Percentiles rank a stretch among this genome's conserved stretches.
phyloP scores from a whole-genome alignment of 1,284 basidiomycete species.

The Cutaneotrichosporon mucoides region DNA sequence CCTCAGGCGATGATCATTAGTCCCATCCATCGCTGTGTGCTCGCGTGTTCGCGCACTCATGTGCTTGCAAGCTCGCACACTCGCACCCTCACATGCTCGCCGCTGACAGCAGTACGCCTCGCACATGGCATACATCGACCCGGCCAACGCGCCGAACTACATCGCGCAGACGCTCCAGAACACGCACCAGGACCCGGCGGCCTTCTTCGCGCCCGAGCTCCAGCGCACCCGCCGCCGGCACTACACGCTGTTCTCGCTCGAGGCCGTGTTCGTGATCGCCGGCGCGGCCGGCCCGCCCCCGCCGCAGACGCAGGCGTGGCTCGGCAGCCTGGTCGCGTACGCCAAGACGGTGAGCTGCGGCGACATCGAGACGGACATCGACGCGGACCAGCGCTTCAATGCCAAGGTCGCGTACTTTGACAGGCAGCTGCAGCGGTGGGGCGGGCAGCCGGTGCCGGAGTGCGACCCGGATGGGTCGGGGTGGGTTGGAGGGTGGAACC shows the following conservation, averaged over 20 bases:
- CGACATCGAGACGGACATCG: slow-evolving; percentile 25
- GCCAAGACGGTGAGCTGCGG: slow-evolving; percentile 20
- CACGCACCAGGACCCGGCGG: slow-evolving; percentile 7
- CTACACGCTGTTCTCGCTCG: slow-evolving; percentile 33
- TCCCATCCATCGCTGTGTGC: too few relatives aligned
- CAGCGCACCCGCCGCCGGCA: slow-evolving; percentile 31
- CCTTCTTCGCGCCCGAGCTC: slow-evolving; percentile 24
- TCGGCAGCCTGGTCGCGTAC: slow-evolving; percentile 19
- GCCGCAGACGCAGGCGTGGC: slow-evolving; percentile 9
- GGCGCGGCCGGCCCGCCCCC: slow-evolving; percentile 2
- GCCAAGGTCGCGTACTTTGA: slow-evolving; percentile 29
- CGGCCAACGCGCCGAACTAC: slow-evolving; percentile 3
- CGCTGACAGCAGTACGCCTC: slow-evolving; percentile 20
- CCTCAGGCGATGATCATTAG: too few relatives aligned
- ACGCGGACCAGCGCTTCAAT: slow-evolving; percentile 23
- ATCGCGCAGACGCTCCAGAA: not conserved
- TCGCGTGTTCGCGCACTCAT: too few relatives aligned
- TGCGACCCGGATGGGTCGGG: slow-evolving; percentile 24
- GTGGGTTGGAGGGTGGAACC: slow-evolving; percentile 36
- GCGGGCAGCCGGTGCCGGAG: slow-evolving; percentile 6
- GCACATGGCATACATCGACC: slow-evolving; percentile 23
- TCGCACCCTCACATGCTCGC: too few relatives aligned
- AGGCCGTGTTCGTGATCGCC: slow-evolving; percentile 28
- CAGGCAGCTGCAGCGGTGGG: slow-evolving; percentile 25
- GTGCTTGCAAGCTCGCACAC: too few relatives aligned